These are phyloP conservation scores for Coemansia sp. DNA, from an alignment of 192 early-diverging fungal genomes.

Conservation along the genomic window DNA sequence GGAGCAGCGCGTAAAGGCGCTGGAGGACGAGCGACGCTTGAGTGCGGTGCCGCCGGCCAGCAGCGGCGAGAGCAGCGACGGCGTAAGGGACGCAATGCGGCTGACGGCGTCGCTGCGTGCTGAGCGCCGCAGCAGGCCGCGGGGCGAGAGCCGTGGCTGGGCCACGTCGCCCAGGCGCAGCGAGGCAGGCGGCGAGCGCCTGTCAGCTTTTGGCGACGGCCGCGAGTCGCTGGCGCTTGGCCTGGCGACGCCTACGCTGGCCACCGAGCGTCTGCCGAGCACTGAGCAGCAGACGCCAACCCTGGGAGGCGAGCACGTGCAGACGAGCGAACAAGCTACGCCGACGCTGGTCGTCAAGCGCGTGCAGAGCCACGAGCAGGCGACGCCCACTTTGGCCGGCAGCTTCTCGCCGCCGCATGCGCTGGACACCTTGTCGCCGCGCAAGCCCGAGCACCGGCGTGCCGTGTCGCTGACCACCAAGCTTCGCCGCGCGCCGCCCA, in stretches of 20 bases:
- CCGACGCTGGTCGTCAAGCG: too few relatives aligned
- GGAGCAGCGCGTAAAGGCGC: slow-evolving; percentile 16
- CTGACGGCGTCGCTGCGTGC: slow-evolving; percentile 3
- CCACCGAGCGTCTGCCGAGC: background rate
- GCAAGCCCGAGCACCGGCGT: slow-evolving; percentile 16
- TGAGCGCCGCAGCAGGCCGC: slow-evolving; percentile 10
- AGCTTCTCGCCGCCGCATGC: background rate
- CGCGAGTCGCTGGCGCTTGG: too few relatives aligned
- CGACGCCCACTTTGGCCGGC: too few relatives aligned
- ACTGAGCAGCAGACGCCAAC: background rate
- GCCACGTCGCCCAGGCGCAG: slow-evolving; percentile 28
- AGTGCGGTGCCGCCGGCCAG: background rate
- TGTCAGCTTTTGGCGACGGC: too few relatives aligned
- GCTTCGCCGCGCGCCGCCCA: slow-evolving; percentile 34
- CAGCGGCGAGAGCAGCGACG: slow-evolving; percentile 6
- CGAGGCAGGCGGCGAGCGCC: too few relatives aligned
- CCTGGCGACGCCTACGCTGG: background rate
- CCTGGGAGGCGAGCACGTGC: too few relatives aligned
- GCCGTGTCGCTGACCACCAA: slow-evolving; percentile 33
- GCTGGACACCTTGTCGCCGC: background rate
- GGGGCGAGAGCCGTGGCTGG: slow-evolving; percentile 35
- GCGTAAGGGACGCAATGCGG: background rate
- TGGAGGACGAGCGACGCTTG: background rate
- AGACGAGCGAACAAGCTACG: too few relatives aligned
- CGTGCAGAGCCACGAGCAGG: too few relatives aligned